A percentile compares a stretch with the other conserved stretches of the same genome.
Evolutionary conservation across 495 filamentous ascomycete species (phyloP).

Genomic region (Melanomma pulvis-pyrius): DNA sequence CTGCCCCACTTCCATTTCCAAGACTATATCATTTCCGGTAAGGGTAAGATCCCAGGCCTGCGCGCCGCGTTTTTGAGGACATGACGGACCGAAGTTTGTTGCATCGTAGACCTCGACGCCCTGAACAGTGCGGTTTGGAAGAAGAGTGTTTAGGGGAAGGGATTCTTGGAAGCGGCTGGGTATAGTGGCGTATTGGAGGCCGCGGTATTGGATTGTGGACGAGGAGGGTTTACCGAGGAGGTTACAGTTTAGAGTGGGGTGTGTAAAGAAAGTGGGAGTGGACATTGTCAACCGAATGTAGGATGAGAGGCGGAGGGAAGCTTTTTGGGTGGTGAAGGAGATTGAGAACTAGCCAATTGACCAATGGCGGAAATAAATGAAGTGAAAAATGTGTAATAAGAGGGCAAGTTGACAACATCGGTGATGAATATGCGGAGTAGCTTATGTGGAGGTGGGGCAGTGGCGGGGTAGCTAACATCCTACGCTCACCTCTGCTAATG

Average conservation of each 20-base stretch:
- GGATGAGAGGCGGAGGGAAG: background rate
- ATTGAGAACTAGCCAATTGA: background rate
- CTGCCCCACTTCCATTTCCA: constrained; percentile 5
- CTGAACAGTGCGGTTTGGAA: background rate
- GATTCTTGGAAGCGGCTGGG: constrained; percentile 23
- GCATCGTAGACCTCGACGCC: constrained; percentile 6
- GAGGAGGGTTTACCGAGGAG: constrained; percentile 15
- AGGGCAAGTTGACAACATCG: background rate
- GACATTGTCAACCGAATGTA: background rate
- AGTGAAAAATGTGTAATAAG: background rate
- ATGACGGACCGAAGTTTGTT: constrained; percentile 25
- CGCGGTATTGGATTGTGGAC: constrained; percentile 19
- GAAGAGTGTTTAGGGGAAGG: background rate
- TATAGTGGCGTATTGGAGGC: constrained; percentile 27
- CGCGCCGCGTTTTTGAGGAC: constrained; percentile 25
- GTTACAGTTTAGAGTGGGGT: constrained; percentile 23
- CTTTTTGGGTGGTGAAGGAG: background rate
- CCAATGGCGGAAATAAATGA: background rate
- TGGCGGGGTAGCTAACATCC: constrained; percentile 1
- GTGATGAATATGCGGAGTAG: background rate
- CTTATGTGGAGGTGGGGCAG: constrained; percentile 14
- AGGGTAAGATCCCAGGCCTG: constrained; percentile 29
- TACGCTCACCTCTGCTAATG: too few relatives aligned
- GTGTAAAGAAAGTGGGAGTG: background rate
- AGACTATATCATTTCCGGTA: background rate